Conservation (phyloP, 306 rosid genomes). For the Prunus armeniaca region DNA sequence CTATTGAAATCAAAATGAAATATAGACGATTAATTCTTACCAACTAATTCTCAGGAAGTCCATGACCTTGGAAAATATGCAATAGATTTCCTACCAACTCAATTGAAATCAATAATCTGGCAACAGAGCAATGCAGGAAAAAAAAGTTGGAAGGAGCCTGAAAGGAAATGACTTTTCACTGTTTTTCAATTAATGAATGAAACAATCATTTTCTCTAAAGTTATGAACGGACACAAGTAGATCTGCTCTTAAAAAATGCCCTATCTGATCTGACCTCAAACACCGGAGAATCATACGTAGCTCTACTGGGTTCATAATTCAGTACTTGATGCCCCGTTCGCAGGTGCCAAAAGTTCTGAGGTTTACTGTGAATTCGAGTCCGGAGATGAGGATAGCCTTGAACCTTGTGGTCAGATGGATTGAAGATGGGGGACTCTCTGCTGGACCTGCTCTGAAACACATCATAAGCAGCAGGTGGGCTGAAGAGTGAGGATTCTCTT, state of each 20-base stretch:
- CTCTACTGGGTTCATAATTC: conserved; percentile 30
- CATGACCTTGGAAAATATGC: not conserved
- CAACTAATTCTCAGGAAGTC: not conserved
- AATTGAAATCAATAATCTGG: not conserved
- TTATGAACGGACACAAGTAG: conserved; percentile 47
- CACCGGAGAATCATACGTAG: conserved; percentile 46
- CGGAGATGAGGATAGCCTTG: conserved; percentile 75
- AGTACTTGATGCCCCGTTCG: conserved; percentile 33
- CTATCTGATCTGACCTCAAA: conserved; percentile 58
- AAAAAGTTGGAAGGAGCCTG: not conserved
- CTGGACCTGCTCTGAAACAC: conserved; percentile 22
- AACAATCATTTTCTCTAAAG: conserved; percentile 14
- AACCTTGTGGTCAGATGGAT: conserved; percentile 60
- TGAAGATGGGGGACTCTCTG: conserved; percentile 72
- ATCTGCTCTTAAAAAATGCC: conserved; percentile 43
- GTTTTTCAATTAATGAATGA: not conserved
- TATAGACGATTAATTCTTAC: not conserved
- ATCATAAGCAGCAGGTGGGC: conserved; percentile 23
- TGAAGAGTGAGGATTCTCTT: conserved; percentile 44
- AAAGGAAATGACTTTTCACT: not conserved
- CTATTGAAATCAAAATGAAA: too few species aligned
- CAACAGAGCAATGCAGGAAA: not conserved
- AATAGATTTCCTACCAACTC: not conserved
- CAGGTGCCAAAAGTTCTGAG: conserved; percentile 44
- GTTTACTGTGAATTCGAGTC: conserved; percentile 32